Evolutionary conservation across 179 eudicot species (phyloP), one percentile per base, ranked within the genome.

Genomic region (Spinacia oleracea): DNA sequence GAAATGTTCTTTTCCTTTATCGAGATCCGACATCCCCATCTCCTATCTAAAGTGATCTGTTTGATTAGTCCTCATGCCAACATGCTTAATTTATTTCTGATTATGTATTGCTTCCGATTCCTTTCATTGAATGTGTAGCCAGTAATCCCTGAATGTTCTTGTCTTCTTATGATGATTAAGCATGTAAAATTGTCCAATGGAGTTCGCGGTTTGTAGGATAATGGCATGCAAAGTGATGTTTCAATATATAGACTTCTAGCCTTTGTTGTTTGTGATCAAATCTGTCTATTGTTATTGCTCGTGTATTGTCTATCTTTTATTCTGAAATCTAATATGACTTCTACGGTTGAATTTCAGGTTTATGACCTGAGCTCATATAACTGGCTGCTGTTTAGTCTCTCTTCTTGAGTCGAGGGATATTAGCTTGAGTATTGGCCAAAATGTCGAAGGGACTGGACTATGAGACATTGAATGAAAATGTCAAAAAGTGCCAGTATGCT

Each of bases 401-500:
- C 64, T 53, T 83, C 40, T 53, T 63, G 23, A 73, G 42, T 77
- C 58, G 81, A 77, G 83, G 76, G 86, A 68, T 25, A 29, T 65
- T 38, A 56, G 48, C 67, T 34, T 42, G 56, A 40, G 23, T 35
- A 31, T 53, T 68, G 29, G 25, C 31, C 34, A 87, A 67, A 83
- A 96, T 96, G 98, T 78, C 94, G 18, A 89, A 80, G 83, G 89
- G 91, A 76, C 79, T 96, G 80, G 99, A 96, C 82, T 89, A 91
- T 83, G 98, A 96, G 29, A 73, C 83, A 65, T 53, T 96, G 81
- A 96, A 96, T 78, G 98, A 94, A 84, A 96, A 96, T 82, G 99
- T 96, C 80, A 96, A 93, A 90, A 96, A 90, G 84, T 89, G 84
- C 67, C 96, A 93, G 81, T 96, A 93, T 88, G 97, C 99, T 83